phyloP scores from a whole-genome alignment of 352 stramenopile genomes.

The Phytopythium aichiense region DNA sequence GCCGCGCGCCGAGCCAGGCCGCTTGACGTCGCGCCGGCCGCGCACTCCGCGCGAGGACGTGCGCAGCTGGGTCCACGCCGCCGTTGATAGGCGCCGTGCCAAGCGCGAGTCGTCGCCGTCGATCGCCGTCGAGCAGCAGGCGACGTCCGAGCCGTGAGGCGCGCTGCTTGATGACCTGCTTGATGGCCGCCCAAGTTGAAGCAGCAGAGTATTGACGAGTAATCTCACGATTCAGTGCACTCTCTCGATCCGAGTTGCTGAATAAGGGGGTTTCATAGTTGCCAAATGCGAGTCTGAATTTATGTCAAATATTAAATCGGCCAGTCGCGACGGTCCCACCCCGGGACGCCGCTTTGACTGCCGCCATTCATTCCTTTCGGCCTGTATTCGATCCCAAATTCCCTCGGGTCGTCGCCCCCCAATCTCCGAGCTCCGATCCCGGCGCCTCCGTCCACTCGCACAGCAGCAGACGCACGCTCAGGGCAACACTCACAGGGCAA shows the following conservation, averaged over 20 bases:
- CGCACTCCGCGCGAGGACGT: constrained; percentile 22
- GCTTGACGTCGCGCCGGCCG: not conserved
- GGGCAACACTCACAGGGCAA: constrained; percentile 11
- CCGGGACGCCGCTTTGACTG: too few species aligned
- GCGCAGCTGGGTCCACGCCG: constrained; percentile 24
- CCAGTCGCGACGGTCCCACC: too few species aligned
- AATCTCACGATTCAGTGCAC: not conserved
- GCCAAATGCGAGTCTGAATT: too few species aligned
- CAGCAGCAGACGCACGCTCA: too few species aligned
- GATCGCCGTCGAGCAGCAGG: not conserved
- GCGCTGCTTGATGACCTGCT: not conserved
- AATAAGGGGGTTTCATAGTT: too few species aligned
- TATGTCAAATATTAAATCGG: too few species aligned
- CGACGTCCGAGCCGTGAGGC: not conserved
- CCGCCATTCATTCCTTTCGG: too few species aligned
- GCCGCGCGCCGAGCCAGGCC: constrained; percentile 14
- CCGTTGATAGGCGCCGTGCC: constrained; percentile 20
- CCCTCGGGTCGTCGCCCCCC: too few species aligned
- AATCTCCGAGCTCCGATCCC: too few species aligned
- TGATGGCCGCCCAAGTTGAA: not conserved
- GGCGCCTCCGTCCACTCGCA: too few species aligned
- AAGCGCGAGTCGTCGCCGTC: not conserved
- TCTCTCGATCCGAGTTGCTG: too few species aligned
- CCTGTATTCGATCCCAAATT: too few species aligned
- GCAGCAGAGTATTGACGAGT: not conserved